Evolutionary conservation across 495 filamentous ascomycete genomes (phyloP).

Genomic region (Hyaloscypha variabilis): DNA sequence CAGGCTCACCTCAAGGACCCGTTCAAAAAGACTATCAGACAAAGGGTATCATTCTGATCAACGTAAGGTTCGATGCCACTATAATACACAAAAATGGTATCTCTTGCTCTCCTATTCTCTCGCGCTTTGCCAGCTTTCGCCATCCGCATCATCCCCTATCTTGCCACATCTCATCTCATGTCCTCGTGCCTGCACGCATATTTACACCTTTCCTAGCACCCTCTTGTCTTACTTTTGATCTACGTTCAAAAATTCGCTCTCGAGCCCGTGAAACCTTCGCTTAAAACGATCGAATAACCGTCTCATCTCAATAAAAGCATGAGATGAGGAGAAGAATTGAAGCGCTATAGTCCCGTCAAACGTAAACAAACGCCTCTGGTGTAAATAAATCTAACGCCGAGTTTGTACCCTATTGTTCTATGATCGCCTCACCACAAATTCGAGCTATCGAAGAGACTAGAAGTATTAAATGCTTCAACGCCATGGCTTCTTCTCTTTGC

Average conservation of each 20-base stretch:
- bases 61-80: slow-evolving; percentile 13
- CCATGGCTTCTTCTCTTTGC: slow-evolving; percentile 28
- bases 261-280: slow-evolving; percentile 7
- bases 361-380: slow-evolving; percentile 10
- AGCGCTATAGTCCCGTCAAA: slow-evolving; percentile 1
- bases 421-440: not conserved
- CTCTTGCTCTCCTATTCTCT: not conserved
- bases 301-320: slow-evolving; percentile 1
- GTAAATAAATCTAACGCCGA: not conserved
- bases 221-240: slow-evolving; percentile 1
- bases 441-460: not conserved
- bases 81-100: slow-evolving; percentile 25
- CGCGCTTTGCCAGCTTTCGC: not conserved
- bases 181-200: slow-evolving; percentile 30
- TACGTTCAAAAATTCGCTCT: not conserved
- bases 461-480: slow-evolving; percentile 6
- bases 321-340: slow-evolving; percentile 9
- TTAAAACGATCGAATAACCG: slow-evolving; percentile 4
- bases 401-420: not conserved
- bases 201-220: slow-evolving; percentile 20
- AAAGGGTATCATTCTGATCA: slow-evolving; percentile 29
- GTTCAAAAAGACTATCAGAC: not conserved
- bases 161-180: not conserved
- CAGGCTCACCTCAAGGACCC: no score
- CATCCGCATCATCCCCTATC: not conserved